A percentile compares a stretch with the other conserved stretches of the same genome.
These are phyloP conservation scores for Tylopilus rubrobrunneus DNA, from an alignment of 768 basidiomycete species.

Conservation along the genomic window DNA sequence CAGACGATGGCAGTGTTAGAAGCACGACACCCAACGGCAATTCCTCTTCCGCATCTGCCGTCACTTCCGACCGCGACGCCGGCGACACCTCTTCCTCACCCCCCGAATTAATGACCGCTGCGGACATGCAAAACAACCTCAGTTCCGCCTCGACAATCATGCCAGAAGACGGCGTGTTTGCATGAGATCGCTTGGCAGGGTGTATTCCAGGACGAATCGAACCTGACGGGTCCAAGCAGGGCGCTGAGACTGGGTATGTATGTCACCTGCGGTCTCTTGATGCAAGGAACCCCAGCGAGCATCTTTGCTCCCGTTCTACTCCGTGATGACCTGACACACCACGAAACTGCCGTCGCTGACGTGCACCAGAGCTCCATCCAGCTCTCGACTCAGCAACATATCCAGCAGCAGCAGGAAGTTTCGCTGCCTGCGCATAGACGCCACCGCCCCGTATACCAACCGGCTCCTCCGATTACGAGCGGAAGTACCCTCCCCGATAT, in stretches of 20 bases:
- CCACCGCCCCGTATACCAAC: slow-evolving; percentile 23
- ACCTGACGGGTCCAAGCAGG: neutral
- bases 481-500: slow-evolving; percentile 36
- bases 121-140: slow-evolving; percentile 1
- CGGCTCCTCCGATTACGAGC: slow-evolving; percentile 30
- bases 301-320: slow-evolving; percentile 64
- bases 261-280: slow-evolving; percentile 23
- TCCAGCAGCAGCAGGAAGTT: slow-evolving; percentile 30
- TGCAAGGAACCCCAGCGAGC: slow-evolving; percentile 52
- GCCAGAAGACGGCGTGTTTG: slow-evolving; percentile 45
- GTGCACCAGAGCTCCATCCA: slow-evolving; percentile 29
- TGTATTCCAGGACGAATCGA: slow-evolving; percentile 15
- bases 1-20: slow-evolving; percentile 5
- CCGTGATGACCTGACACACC: slow-evolving; percentile 42
- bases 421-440: slow-evolving; percentile 26
- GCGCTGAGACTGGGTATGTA: slow-evolving; percentile 29
- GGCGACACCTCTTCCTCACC: neutral
- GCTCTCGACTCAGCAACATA: slow-evolving; percentile 28
- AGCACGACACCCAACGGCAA: neutral
- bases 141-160: slow-evolving; percentile 5
- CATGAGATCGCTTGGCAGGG: slow-evolving; percentile 56
- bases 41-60: neutral
- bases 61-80: slow-evolving; percentile 2
- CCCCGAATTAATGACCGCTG: slow-evolving; percentile 1
- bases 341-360: slow-evolving; percentile 21